phyloP scores from a whole-genome alignment of 2,329 filamentous ascomycete genomes.

The Clarireedia sp. region DNA sequence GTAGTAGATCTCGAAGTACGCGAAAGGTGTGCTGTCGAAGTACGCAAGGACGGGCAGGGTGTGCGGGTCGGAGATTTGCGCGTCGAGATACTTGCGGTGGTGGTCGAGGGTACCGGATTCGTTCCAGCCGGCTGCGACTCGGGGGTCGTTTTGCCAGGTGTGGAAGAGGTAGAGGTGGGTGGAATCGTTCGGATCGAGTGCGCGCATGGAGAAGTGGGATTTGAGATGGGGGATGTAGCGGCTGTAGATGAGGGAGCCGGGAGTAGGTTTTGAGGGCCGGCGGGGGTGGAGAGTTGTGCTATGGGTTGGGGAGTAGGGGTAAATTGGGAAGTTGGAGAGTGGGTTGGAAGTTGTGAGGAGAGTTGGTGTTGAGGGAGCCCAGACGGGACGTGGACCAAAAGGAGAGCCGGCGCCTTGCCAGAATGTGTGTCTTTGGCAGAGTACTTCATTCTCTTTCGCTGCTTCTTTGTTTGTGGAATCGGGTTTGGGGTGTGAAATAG shows the following conservation, averaged over 20 bases:
- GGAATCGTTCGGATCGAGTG: slow-evolving; percentile 56
- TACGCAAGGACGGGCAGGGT: slow-evolving; percentile 61
- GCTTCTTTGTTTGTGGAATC: slow-evolving; percentile 1
- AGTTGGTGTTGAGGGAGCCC: slow-evolving; percentile 32
- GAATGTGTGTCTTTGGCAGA: slow-evolving; percentile 50
- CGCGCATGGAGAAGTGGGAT: slow-evolving; percentile 72
- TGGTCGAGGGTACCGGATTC: slow-evolving; percentile 68
- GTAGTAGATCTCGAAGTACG: slow-evolving; percentile 79
- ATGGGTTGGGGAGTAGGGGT: slow-evolving; percentile 37
- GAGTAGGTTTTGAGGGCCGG: slow-evolving; percentile 62
- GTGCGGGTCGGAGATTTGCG: slow-evolving; percentile 63
- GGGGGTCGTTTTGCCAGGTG: slow-evolving; percentile 76
- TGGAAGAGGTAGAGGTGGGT: slow-evolving; percentile 66
- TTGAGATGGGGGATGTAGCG: slow-evolving; percentile 69
- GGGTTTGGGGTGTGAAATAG: slow-evolving; percentile 15
- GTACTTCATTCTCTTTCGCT: slow-evolving; percentile 28
- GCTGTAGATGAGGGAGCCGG: slow-evolving; percentile 66
- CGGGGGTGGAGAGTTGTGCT: slow-evolving; percentile 56
- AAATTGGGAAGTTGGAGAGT: slow-evolving; percentile 30
- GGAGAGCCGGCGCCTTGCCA: slow-evolving; percentile 66
- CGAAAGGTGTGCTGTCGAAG: slow-evolving; percentile 64
- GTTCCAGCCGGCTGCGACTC: slow-evolving; percentile 74
- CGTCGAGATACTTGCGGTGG: slow-evolving; percentile 59
- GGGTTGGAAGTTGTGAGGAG: slow-evolving; percentile 33
- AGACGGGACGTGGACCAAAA: slow-evolving; percentile 54